Conservation (phyloP, 192 early-diverging fungal genomes). For the Linnemannia elongata region DNA sequence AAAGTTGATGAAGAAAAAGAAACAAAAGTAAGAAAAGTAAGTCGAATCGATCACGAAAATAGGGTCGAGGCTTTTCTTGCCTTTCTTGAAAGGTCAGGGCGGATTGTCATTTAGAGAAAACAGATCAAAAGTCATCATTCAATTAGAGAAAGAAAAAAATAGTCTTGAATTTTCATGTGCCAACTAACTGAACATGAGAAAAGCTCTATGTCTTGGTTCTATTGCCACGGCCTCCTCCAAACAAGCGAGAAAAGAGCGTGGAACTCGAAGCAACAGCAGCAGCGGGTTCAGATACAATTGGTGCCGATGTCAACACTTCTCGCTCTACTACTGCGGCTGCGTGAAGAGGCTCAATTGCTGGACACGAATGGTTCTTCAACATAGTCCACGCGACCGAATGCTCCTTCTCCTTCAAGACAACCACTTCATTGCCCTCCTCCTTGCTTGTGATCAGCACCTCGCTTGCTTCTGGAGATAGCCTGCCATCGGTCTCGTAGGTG, state of each 20-base stretch:
- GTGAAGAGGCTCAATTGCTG: background rate
- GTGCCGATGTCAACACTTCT: background rate
- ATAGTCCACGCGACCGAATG: slow-evolving; percentile 3
- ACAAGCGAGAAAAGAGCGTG: background rate
- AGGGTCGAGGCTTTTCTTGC: background rate
- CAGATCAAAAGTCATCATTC: background rate
- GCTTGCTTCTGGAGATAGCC: background rate
- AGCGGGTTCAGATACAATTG: background rate
- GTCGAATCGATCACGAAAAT: background rate
- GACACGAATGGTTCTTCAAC: background rate
- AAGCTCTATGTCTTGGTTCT: background rate
- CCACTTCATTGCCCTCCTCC: background rate
- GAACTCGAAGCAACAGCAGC: background rate
- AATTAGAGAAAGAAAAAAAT: background rate
- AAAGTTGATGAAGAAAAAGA: background rate
- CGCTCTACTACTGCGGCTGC: background rate
- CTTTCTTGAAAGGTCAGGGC: background rate
- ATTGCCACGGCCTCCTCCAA: background rate
- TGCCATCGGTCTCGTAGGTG: background rate
- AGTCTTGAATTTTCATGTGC: background rate
- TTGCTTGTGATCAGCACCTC: background rate
- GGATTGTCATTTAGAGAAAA: background rate
- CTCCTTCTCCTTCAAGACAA: background rate
- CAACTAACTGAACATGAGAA: background rate
- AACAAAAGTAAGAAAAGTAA: slow-evolving; percentile 2